Base-by-base conservation (phyloP, 1,284 basidiomycete species). In the Inonotus hispidus region DNA sequence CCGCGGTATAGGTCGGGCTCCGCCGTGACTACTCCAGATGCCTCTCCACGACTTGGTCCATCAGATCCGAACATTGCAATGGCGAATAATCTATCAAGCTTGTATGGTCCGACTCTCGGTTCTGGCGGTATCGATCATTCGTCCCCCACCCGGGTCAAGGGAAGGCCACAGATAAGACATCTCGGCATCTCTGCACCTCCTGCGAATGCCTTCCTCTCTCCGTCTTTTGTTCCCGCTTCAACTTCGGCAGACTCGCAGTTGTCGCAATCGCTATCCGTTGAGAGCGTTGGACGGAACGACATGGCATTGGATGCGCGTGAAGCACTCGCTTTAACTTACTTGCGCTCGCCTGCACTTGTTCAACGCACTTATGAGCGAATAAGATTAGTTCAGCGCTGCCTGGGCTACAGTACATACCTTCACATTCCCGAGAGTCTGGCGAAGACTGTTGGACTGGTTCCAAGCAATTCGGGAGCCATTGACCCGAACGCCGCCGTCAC, bases 371-470 rank as follows among this genome's bases (percentile, higher is more conserved):
- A 85, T 67, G 74, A 76, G 21, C 74, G 84, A 37, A 79, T 89
- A 14, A 75, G 86, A n/a, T 69, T 79, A 1, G 82, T 87, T 27
- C 86, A 88, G 71, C 75, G 73, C 11, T 78, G 76, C 60, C 78
- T 87, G 75, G 87, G 87, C 1, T 88, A 87, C 68, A 75, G 79
- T 16, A 67, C 73, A 1, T 72, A 87, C 29, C 71, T 87, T 25
- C 82, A 82, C 4, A 63, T 80, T 49, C 79, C 62, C 32, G 58
- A 60, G 37, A 38, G 53, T 32, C 39, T 63, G 6, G 45, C 11
- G 8, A 53, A 43, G 14, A 46, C 32, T n/a, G 25, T 25, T 19
- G 37, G 37, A 25, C 43, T 29, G 10, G n/a, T 19, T 7, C 5
- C 11, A 16, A 27, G 49, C 16, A 23, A 43, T 19, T 27, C 29